phyloP scores from a whole-genome alignment of 106 monocot species.

The Dioscorea alata region DNA sequence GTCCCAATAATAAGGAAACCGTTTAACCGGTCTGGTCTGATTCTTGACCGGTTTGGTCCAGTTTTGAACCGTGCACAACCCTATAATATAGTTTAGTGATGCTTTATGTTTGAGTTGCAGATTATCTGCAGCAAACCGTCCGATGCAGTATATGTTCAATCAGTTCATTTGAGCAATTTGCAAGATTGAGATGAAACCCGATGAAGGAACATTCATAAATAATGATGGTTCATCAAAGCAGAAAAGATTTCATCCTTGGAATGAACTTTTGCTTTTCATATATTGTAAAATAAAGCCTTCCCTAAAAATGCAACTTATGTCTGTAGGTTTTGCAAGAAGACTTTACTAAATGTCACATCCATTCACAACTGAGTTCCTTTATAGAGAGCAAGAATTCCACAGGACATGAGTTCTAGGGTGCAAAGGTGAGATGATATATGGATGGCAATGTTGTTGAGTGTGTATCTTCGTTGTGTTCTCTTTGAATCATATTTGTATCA shows the following conservation, averaged over 20 bases:
- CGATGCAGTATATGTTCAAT: constrained; percentile 67
- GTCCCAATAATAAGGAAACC: no score
- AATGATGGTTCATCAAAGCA: constrained; percentile 15
- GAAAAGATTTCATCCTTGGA: constrained; percentile 36
- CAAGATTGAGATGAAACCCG: constrained; percentile 77
- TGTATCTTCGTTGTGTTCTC: no score
- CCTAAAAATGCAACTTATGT: no score
- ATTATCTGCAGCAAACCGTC: constrained; percentile 40
- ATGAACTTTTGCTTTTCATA: constrained; percentile 72
- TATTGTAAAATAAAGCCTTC: no score
- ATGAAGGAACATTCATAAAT: constrained; percentile 66
- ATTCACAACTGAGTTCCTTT: constrained; percentile 44
- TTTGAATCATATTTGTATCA: no score
- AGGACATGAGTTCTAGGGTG: constrained; percentile 24
- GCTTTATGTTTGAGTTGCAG: constrained; percentile 24
- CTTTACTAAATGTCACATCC: constrained; percentile 75
- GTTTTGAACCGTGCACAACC: no score
- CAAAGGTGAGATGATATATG: constrained; percentile 45
- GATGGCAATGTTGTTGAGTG: no score
- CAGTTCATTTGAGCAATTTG: constrained; percentile 67
- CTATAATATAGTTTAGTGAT: no score
- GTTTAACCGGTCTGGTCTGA: no score
- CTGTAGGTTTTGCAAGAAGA: constrained; percentile 76
- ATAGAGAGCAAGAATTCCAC: constrained; percentile 35
- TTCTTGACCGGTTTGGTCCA: no score